A percentile compares a stretch with the other conserved stretches of the same genome.
phyloP scores from a whole-genome alignment of 768 basidiomycete species.

The Xerocomellus intermedius region DNA sequence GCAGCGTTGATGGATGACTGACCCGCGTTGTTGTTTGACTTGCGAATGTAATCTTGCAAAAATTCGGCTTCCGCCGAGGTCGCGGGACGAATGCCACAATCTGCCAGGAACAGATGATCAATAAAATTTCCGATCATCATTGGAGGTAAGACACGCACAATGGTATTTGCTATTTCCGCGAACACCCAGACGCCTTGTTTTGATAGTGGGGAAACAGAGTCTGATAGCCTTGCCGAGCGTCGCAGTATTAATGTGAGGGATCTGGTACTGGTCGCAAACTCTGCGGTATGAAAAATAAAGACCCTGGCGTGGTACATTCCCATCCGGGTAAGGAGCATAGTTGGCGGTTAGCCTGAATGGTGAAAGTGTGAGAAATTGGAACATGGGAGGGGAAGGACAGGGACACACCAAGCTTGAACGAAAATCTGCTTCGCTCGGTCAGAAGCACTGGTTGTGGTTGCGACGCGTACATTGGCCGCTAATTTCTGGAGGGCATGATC shows the following conservation, averaged over 20 bases:
- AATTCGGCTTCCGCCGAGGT: conserved; percentile 89
- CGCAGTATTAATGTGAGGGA: conserved; percentile 94
- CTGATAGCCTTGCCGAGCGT: conserved; percentile 94
- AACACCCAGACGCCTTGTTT: conserved; percentile 89
- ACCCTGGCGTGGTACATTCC: conserved; percentile 91
- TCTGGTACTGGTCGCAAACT: conserved; percentile 89
- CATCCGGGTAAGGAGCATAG: conserved; percentile 88
- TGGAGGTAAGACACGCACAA: conserved; percentile 54
- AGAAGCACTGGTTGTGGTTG: conserved; percentile 88
- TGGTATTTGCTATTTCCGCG: conserved; percentile 97
- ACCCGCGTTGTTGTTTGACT: conserved; percentile 83
- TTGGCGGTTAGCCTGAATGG: conserved; percentile 81
- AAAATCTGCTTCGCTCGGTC: conserved; percentile 92
- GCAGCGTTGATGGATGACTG: conserved; percentile 75
- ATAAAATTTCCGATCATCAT: conserved; percentile 34
- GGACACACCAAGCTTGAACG: conserved; percentile 82
- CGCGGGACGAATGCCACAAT: conserved; percentile 92
- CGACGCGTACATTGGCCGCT: conserved; percentile 82
- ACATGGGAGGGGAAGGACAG: conserved; percentile 15
- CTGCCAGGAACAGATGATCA: conserved; percentile 41
- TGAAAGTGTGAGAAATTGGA: conserved; percentile 19
- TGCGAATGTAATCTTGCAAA: conserved; percentile 88
- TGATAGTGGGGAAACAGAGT: conserved; percentile 91
- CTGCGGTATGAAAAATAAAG: conserved; percentile 91
- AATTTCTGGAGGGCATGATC: conserved; percentile 84